Evolutionary conservation across 2,329 filamentous ascomycete genomes (phyloP).

Genomic region (Trichophaea hybrida): DNA sequence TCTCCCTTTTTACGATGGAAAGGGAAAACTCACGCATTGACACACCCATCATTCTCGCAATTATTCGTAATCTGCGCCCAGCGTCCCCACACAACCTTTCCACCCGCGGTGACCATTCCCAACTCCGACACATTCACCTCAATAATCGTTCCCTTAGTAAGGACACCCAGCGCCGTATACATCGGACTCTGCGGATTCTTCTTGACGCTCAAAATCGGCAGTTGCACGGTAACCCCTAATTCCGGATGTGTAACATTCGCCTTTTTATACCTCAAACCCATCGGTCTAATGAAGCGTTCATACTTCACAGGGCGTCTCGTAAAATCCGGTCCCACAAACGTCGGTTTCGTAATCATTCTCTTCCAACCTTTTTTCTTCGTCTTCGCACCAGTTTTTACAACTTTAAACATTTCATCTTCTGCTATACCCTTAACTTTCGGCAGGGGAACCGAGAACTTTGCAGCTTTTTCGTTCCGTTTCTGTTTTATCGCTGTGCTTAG

Average conservation of each 20-base stretch:
- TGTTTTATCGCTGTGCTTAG: slow-evolving; percentile 54
- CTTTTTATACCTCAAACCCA: slow-evolving; percentile 41
- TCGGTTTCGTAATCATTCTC: slow-evolving; percentile 58
- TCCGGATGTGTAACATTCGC: slow-evolving; percentile 54
- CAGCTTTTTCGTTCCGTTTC: slow-evolving; percentile 84
- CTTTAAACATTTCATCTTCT: slow-evolving; percentile 97
- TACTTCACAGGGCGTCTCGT: slow-evolving; percentile 74
- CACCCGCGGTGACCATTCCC: slow-evolving; percentile 75
- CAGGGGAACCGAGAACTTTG: slow-evolving; percentile 79
- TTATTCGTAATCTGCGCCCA: slow-evolving; percentile 58
- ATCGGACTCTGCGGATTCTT: slow-evolving; percentile 80
- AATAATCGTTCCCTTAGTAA: slow-evolving; percentile 71
- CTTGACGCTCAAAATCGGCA: slow-evolving; percentile 64
- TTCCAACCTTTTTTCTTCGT: slow-evolving; percentile 65
- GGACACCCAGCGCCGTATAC: slow-evolving; percentile 81
- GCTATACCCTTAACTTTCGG: slow-evolving; percentile 88
- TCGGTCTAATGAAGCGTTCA: slow-evolving; percentile 55
- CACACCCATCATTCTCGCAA: slow-evolving; percentile 47
- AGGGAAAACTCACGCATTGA: slow-evolving; percentile 35
- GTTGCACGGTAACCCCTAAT: slow-evolving; percentile 71
- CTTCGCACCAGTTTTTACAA: slow-evolving; percentile 93
- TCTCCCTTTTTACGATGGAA: too few relatives aligned
- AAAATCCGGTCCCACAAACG: slow-evolving; percentile 84
- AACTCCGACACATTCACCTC: slow-evolving; percentile 91
- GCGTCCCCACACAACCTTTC: slow-evolving; percentile 86